Evolutionary conservation across 108 stramenopile genomes (phyloP), one percentile per base, ranked within the genome.

Genomic region (Skeletonema grethae): DNA sequence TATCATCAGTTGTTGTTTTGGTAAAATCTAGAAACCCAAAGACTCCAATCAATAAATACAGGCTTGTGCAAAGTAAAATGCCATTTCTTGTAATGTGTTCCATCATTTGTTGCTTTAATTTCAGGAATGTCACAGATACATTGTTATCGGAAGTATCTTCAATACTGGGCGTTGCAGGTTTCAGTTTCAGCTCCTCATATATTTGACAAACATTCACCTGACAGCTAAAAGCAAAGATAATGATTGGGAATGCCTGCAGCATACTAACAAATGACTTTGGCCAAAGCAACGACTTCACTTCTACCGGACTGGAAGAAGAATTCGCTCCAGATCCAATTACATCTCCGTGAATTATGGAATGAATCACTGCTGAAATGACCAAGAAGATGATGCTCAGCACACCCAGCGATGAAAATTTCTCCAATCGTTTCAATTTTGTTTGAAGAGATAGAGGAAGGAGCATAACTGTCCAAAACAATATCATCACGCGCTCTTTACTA

Each of bases 131-230:
- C 39, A 57, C 25, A 1, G 31, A 18, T 34, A 22, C 31, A 29
- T 66, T 7, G 1, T 28, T 28, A 15, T 7, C 35, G 25, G 56
- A 48, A 48, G 18, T 7, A 48, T 48, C 46, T 18, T 1, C 7
- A 48, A 16, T 48, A 48, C 46, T 48, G n/a, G 46, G 20, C 18
- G 46, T 18, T 16, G 12, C n/a, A 12, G 60, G 73, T 67, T 65
- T 67, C 25, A 28, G 25, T 1, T 28, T 67, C 16, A 90, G 57
- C 62, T 93, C 92, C 45, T 86, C 82, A 46, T 84, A 93, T 43
- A 93, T 90, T 20, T 85, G 76, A 56, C 83, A 87, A 16, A 93
- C 89, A 72, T 90, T 93, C n/a, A 90, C 85, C 80, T 93, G 92
- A 53, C 88, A 93, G 13, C 85, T 86, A 72, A 90, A 90, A 6